Percentiles rank a stretch among this genome's conserved stretches.
Evolutionary conservation across 83 land plant species (phyloP).

Genomic region (Picea mariana): DNA sequence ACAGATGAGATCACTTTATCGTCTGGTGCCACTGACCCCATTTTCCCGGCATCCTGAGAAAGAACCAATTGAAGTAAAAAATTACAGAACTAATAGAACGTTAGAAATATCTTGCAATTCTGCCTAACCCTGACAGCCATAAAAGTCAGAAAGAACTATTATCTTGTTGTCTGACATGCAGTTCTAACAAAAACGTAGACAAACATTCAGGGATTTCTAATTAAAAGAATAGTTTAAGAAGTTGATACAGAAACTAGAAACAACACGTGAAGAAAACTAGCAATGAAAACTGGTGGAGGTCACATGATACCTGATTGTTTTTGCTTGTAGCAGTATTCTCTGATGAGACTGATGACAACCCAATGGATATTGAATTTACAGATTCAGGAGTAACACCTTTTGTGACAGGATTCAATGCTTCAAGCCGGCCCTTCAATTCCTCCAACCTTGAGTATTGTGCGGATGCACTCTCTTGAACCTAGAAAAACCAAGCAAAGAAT

Average conservation of each 20-base stretch:
- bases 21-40: neutral
- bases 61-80: neutral
- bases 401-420: slow-evolving; percentile 78
- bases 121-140: neutral
- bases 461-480: slow-evolving; percentile 91
- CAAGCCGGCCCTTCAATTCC: slow-evolving; percentile 81
- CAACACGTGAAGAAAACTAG: neutral
- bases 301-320: neutral
- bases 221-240: neutral
- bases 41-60: slow-evolving; percentile 3
- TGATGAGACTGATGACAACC: neutral
- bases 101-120: slow-evolving; percentile 2
- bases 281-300: neutral
- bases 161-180: neutral
- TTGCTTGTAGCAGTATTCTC: neutral
- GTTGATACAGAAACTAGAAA: neutral
- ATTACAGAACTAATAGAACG: neutral
- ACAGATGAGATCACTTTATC: neutral
- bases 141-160: neutral
- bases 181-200: neutral
- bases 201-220: no score
- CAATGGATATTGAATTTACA: slow-evolving; percentile 12
- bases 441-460: slow-evolving; percentile 83
- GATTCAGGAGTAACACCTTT: slow-evolving; percentile 25
- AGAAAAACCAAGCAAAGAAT: neutral